A percentile compares a stretch with the other conserved stretches of the same genome.
phyloP scores from a whole-genome alignment of 768 basidiomycete species.

The Mycena vulgaris region DNA sequence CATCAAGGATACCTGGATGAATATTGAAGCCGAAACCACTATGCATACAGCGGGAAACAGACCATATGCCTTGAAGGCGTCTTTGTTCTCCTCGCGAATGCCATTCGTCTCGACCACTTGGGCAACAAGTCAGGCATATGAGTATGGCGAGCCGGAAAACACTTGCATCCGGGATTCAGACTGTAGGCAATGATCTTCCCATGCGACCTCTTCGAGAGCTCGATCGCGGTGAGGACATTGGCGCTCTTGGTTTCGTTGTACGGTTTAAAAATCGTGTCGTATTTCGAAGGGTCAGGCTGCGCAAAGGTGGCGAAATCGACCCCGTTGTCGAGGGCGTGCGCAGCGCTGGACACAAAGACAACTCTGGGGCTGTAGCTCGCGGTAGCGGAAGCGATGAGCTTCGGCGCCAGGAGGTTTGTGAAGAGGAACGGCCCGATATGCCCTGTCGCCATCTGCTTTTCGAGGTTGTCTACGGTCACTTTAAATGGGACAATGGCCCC shows the following conservation, averaged over 20 bases:
- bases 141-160: not conserved
- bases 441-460: not conserved
- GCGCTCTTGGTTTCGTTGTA: slow-evolving; percentile 19
- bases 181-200: slow-evolving; percentile 24
- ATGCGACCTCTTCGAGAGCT: not conserved
- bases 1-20: not conserved
- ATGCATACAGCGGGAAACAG: not conserved
- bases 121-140: not conserved
- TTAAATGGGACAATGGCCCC: not conserved
- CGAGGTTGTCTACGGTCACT: slow-evolving; percentile 8
- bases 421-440: slow-evolving; percentile 11
- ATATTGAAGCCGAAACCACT: not conserved
- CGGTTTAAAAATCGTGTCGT: not conserved
- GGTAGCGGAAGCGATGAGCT: not conserved
- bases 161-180: slow-evolving; percentile 22
- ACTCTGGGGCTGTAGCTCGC: slow-evolving; percentile 8
- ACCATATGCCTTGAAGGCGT: not conserved
- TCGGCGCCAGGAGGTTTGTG: slow-evolving; percentile 16
- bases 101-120: not conserved
- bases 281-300: not conserved
- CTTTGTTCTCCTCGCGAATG: too few relatives aligned
- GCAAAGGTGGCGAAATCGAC: not conserved
- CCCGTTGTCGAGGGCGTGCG: slow-evolving; percentile 2
- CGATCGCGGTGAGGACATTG: slow-evolving; percentile 19
- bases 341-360: slow-evolving; percentile 10